These are phyloP conservation scores for Penicillium thymicola DNA, from an alignment of 2,329 filamentous ascomycete species.

Conservation along the genomic window DNA sequence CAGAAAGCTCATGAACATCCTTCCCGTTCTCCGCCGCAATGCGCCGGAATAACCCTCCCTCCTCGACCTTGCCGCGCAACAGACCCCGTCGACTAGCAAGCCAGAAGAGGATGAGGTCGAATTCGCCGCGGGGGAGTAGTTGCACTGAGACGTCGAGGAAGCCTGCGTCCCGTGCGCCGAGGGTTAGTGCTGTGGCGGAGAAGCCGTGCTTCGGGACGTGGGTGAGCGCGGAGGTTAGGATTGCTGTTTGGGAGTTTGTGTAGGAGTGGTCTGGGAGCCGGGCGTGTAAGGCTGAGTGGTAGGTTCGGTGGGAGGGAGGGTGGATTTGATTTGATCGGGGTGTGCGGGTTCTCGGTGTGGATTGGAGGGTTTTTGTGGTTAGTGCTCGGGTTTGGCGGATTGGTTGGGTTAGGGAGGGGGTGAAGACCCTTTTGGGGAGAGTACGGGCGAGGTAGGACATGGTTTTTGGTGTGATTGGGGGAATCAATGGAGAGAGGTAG, in stretches of 20 bases:
- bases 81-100: conserved; percentile 41
- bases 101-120: conserved; percentile 66
- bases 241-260: conserved; percentile 63
- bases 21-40: conserved; percentile 8
- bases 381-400: background rate
- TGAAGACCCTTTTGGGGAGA: conserved; percentile 1
- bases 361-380: background rate
- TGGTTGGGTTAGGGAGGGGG: background rate
- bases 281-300: conserved; percentile 73
- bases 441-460: conserved; percentile 16
- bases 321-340: background rate
- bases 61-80: conserved; percentile 36
- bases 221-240: conserved; percentile 74
- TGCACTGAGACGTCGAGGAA: conserved; percentile 84
- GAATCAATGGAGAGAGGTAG: background rate
- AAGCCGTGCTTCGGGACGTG: conserved; percentile 84
- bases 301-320: conserved; percentile 40
- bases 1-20: conserved; percentile 36
- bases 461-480: background rate
- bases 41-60: conserved; percentile 24
- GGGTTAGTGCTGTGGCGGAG: conserved; percentile 66
- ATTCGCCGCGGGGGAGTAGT: conserved; percentile 73
- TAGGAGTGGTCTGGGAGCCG: conserved; percentile 57
- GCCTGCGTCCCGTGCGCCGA: conserved; percentile 78
- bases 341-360: background rate